A percentile compares a stretch with the other conserved stretches of the same genome.
phyloP scores from a whole-genome alignment of 192 early-diverging fungal genomes.

The Coemansia umbellata region DNA sequence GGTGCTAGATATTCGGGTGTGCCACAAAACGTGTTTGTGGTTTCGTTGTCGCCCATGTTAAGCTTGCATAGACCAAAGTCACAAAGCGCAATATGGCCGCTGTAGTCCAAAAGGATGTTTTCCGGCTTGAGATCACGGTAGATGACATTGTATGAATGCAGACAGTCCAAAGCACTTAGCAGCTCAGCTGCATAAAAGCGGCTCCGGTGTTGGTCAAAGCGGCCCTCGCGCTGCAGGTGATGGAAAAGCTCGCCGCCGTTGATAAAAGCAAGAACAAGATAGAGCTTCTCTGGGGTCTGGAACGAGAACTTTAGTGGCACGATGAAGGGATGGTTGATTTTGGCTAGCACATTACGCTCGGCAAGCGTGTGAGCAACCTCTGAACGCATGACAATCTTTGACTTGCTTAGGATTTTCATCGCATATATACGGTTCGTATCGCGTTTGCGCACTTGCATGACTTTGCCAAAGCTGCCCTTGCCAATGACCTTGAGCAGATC shows the following conservation, averaged over 20 bases:
- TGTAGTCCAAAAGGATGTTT: conserved; percentile 91
- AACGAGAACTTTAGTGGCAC: conserved; percentile 92
- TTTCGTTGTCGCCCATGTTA: conserved; percentile 90
- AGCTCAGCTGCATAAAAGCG: conserved; percentile 95
- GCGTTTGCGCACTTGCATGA: conserved; percentile 92
- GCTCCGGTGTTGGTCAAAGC: conserved; percentile 82
- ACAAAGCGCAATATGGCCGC: conserved; percentile 89
- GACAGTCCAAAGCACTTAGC: conserved; percentile 82
- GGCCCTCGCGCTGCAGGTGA: conserved; percentile 84
- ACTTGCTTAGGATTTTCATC: conserved; percentile 94
- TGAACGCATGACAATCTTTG: conserved; percentile 86
- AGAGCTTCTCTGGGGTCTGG: conserved; percentile 92
- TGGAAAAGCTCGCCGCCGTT: conserved; percentile 98
- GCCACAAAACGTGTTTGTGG: conserved; percentile 93
- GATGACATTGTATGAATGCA: conserved; percentile 89
- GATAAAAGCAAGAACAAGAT: conserved; percentile 91
- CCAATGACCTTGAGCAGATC: conserved; percentile 94
- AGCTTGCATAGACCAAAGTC: conserved; percentile 95
- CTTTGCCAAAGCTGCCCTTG: conserved; percentile 96
- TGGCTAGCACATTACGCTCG: conserved; percentile 85
- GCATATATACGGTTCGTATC: conserved; percentile 94
- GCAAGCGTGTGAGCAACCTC: conserved; percentile 94
- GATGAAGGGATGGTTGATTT: conserved; percentile 90
- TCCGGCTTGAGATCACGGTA: conserved; percentile 94
- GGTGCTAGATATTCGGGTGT: conserved; percentile 98